These are phyloP conservation scores for Zizania latifolia DNA, from an alignment of 176 grass and related monocot genomes.

Conservation along the genomic window DNA sequence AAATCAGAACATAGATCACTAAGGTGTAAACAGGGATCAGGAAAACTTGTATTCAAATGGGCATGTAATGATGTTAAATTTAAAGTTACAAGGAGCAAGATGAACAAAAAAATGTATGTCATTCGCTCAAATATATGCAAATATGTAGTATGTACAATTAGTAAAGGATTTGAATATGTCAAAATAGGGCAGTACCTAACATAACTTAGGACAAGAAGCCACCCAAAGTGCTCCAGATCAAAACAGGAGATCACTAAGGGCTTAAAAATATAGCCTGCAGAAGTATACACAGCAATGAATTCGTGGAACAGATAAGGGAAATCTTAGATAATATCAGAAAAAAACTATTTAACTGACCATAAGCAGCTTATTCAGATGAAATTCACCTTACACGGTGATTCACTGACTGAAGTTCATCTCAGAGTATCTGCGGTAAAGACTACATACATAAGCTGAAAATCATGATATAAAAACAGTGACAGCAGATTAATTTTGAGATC, in stretches of 20 bases:
- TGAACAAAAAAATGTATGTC: background rate
- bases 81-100: background rate
- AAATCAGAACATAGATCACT: background rate
- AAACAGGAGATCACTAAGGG: slow-evolving; percentile 42
- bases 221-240: slow-evolving; percentile 53
- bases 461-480: background rate
- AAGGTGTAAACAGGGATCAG: background rate
- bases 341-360: slow-evolving; percentile 33
- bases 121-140: background rate
- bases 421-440: slow-evolving; percentile 72
- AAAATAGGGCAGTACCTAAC: slow-evolving; percentile 35
- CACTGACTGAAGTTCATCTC: slow-evolving; percentile 98
- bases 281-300: slow-evolving; percentile 34
- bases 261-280: slow-evolving; percentile 35
- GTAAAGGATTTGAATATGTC: background rate
- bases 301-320: slow-evolving; percentile 15
- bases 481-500: background rate
- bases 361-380: slow-evolving; percentile 46
- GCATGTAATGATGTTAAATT: background rate
- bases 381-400: slow-evolving; percentile 38
- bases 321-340: slow-evolving; percentile 9
- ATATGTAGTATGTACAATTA: background rate
- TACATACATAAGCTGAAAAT: slow-evolving; percentile 18
- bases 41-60: too few species aligned
- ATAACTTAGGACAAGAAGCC: slow-evolving; percentile 41